Evolutionary conservation across 169 alveolate species (phyloP), one percentile per base, ranked within the genome.

Genomic region (Theileria parva): DNA sequence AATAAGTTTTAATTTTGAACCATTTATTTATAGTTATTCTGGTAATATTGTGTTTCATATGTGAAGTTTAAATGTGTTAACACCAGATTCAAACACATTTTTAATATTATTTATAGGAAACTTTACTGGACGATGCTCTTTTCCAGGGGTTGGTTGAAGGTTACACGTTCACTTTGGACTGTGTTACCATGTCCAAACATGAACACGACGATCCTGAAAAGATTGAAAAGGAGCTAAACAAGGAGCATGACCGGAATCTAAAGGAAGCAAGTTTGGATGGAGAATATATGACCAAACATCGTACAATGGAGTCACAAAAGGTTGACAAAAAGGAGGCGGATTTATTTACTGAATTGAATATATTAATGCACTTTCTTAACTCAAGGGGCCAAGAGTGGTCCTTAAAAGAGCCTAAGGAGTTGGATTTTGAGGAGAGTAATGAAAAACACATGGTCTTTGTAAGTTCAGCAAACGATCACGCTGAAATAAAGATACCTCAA

Each of bases 111-210:
- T 27, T 25, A 17, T 61, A 83, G 89, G 67, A 73, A 5, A 61
- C 66, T 4, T 61, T 39, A 48, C 37, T 83, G 81, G 86, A 83
- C 23, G 86, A 83, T 53, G 80, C 77, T n/a, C 86, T 83, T 19
- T 70, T 72, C 30, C 85, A 75, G 34, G 89, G 89, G 70, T 64
- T 83, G 21, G 79, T 72, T 8, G 85, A 83, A 44, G 89, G 89
- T 23, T 48, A 53, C n/a, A 80, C 89, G n/a, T 77, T 83, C 17
- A 83, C 76, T 48, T 70, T 83, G 70, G 89, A 83, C 77, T 83
- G 78, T 28, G 81, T 83, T 15, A 73, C 89, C 25, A 8, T 83
- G 25, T 68, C 81, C 65, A 83, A 65, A 64, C 78, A 81, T 9
- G 77, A 69, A 25, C 73, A 39, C 13, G 76, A 73, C 7, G 77